Evolutionary conservation across 306 rosid genomes (phyloP), one percentile per base, ranked within the genome.

Genomic region (Gillenia trifoliata): DNA sequence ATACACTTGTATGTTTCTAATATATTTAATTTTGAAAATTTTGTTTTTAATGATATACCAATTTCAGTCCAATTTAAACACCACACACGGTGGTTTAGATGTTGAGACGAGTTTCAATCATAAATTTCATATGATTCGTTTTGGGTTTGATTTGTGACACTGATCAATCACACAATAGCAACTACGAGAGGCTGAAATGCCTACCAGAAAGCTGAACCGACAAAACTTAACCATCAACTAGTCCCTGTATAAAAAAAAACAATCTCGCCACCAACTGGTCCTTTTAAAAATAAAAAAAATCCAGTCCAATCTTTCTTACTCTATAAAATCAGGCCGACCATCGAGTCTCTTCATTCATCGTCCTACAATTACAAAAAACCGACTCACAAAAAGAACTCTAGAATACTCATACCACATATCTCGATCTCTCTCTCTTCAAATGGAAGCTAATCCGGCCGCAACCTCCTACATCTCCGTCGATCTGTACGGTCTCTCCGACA

Each of bases 361-460:
- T 36, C 59, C 34, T 40, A 19, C 41, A 13, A 33, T 36, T 11
- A 5, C 36, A 13, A 45, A 15, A 4, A 13, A n/a, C 16, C 6
- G 12, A 41, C 43, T 17, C 30, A 7, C 31, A 9, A 1, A 22
- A 20, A n/a, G n/a, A n/a, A n/a, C n/a, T n/a, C n/a, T n/a, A n/a
- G n/a, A n/a, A n/a, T n/a, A 47, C 20, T 47, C 52, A 16, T 15
- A 0, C 41, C 41, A 4, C 29, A 26, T 30, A 3, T 13, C 8
- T 16, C 3, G 13, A 65, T 71, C 70, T 15, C 33, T 75, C 38
- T 25, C 31, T 28, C 50, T 13, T 3, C 26, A 26, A 28, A 77
- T 74, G 87, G 83, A 64, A 81, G 68, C 76, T 45, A 49, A 30
- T 54, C 59, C 61, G 2, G 5, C 23, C 33, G 22, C 31, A 40